Percentiles rank a stretch among this genome's conserved stretches.
Conservation (phyloP, 2,329 filamentous ascomycete species). For the Penicillium sp. region DNA sequence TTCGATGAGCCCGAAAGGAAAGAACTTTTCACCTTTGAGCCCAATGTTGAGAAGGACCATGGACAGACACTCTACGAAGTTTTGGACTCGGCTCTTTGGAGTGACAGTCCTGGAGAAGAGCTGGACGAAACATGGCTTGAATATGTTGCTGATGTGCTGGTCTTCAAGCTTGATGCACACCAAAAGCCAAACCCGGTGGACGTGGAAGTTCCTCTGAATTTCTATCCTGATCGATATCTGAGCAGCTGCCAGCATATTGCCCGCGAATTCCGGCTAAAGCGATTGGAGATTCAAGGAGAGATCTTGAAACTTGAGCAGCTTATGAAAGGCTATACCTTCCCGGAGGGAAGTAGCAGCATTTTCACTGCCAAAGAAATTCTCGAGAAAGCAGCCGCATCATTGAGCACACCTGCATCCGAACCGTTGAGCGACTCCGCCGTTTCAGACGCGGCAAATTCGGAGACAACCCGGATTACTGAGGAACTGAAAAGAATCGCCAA, state of each 20-base stretch:
- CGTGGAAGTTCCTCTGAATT: conserved; percentile 54
- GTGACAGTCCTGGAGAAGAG: conserved; percentile 39
- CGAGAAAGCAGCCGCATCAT: conserved; percentile 38
- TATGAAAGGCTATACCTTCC: conserved; percentile 32
- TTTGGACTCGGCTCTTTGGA: conserved; percentile 55
- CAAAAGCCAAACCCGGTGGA: conserved; percentile 41
- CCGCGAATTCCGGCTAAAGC: conserved; percentile 47
- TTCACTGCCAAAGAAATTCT: conserved; percentile 34
- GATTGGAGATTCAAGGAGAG: conserved; percentile 36
- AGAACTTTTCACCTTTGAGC: conserved; percentile 42
- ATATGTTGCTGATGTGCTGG: conserved; percentile 56
- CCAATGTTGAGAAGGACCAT: conserved; percentile 39
- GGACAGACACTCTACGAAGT: conserved; percentile 55
- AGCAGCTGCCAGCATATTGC: conserved; percentile 52
- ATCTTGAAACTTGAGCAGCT: conserved; percentile 34
- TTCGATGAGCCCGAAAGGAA: conserved; percentile 33
- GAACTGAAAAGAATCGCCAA: conserved; percentile 39
- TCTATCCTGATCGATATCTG: conserved; percentile 64
- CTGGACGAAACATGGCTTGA: conserved; percentile 51
- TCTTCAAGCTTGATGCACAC: conserved; percentile 46
- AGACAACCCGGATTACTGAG: conserved; percentile 31
- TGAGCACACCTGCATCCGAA: conserved; percentile 28
- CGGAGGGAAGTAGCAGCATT: conserved; percentile 17
- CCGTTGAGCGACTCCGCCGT: conserved; percentile 17
- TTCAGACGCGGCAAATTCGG: conserved; percentile 20